Percentiles rank a stretch among this genome's conserved stretches.
Conservation (phyloP, 352 stramenopile genomes). For the Phytopythium cucurbitacearum region DNA sequence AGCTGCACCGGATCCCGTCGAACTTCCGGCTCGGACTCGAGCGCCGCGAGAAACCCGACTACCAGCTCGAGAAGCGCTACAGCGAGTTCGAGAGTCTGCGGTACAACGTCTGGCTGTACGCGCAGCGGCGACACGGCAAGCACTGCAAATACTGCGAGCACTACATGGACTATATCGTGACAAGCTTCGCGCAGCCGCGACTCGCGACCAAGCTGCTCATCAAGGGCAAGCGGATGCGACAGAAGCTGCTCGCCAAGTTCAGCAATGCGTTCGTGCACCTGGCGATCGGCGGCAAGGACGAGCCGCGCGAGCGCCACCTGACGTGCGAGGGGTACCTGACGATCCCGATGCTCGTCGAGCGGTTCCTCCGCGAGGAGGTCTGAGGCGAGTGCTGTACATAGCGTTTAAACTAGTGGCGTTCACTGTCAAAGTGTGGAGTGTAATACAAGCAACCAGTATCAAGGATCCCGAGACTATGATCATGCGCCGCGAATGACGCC, state of each 20-base stretch:
- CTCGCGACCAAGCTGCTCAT: constrained; percentile 30
- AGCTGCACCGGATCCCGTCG: constrained; percentile 20
- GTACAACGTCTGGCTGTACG: constrained; percentile 22
- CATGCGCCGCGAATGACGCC: too few species aligned
- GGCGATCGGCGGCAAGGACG: constrained; percentile 18
- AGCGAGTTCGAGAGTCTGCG: constrained; percentile 27
- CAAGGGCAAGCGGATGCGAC: constrained; percentile 20
- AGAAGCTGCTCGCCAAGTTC: constrained; percentile 22
- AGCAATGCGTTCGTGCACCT: constrained; percentile 29
- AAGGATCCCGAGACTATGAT: too few species aligned
- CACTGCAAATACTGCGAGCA: constrained; percentile 28
- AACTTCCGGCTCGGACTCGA: constrained; percentile 9
- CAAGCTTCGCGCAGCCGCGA: constrained; percentile 28
- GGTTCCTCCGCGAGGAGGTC: constrained; percentile 24
- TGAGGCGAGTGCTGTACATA: not conserved
- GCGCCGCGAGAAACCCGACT: constrained; percentile 17
- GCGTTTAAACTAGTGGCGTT: not conserved
- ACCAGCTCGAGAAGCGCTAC: constrained; percentile 26
- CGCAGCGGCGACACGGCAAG: constrained; percentile 13
- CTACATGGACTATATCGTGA: constrained; percentile 38
- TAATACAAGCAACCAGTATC: too few species aligned
- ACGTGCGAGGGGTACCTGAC: constrained; percentile 23
- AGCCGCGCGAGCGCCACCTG: constrained; percentile 14
- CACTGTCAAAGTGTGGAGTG: not conserved
- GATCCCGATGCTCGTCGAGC: constrained; percentile 25